These are phyloP conservation scores for Aurifilum marmelostoma DNA, from an alignment of 2,329 filamentous ascomycete species.

Conservation along the genomic window DNA sequence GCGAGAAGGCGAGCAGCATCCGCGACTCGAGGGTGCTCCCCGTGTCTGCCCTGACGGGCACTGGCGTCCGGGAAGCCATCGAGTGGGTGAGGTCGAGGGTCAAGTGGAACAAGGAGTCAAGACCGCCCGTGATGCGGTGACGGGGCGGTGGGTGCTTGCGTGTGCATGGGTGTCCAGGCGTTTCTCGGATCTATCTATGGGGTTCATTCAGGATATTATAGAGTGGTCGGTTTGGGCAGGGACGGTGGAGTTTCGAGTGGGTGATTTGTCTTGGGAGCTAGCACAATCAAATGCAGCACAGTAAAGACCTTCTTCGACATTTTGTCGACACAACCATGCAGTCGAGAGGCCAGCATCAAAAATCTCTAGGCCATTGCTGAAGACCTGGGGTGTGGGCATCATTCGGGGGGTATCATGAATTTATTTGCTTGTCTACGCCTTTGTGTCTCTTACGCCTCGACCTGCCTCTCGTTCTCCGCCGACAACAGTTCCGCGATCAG, in stretches of 20 bases:
- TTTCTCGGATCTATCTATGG: constrained; percentile 4
- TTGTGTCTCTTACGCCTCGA: not conserved
- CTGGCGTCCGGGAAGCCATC: constrained; percentile 91
- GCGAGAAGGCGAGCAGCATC: constrained; percentile 83
- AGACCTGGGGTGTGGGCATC: not conserved
- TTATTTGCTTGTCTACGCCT: constrained; percentile 9
- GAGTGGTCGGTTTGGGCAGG: not conserved
- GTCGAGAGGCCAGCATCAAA: not conserved
- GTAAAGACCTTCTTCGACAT: not conserved
- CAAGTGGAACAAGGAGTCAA: constrained; percentile 93
- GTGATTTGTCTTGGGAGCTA: not conserved
- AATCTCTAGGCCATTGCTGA: constrained; percentile 3
- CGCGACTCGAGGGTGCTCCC: constrained; percentile 90
- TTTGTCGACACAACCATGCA: not conserved
- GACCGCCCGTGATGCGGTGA: constrained; percentile 92
- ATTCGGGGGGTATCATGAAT: constrained; percentile 45
- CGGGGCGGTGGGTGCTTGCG: constrained; percentile 7
- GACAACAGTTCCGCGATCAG: constrained; percentile 73
- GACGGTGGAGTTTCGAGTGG: constrained; percentile 13
- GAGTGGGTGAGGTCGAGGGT: constrained; percentile 93
- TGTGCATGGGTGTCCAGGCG: constrained; percentile 14
- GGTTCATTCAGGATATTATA: not conserved
- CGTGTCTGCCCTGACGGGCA: constrained; percentile 84
- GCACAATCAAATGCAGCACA: not conserved
- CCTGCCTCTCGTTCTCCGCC: constrained; percentile 79